These are phyloP conservation scores for Nannochloropsis salina DNA, from an alignment of 108 stramenopile genomes.

Conservation along the genomic window DNA sequence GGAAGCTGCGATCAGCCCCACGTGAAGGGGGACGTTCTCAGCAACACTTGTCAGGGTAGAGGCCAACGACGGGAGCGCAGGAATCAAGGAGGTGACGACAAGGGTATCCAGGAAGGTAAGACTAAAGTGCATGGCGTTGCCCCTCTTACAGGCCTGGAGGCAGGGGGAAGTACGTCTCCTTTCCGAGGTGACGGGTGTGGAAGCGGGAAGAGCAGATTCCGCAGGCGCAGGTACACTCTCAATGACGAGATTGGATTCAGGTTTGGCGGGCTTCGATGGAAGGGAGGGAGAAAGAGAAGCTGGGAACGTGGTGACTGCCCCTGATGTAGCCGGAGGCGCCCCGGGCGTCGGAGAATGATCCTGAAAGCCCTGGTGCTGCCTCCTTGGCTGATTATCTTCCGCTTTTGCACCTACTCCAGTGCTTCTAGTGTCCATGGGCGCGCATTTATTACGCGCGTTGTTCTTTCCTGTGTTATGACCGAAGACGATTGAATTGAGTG, in stretches of 20 bases:
- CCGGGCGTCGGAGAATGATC: not conserved
- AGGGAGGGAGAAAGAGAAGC: too few species aligned
- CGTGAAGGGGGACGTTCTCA: not conserved
- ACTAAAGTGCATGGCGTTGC: not conserved
- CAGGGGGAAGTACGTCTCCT: too few species aligned
- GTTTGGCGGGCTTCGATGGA: too few species aligned
- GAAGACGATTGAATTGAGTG: too few species aligned
- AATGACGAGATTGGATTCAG: too few species aligned
- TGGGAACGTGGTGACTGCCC: too few species aligned
- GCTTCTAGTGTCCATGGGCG: not conserved
- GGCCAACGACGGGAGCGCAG: conserved; percentile 31
- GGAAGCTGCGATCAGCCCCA: conserved; percentile 3
- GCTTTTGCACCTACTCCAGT: not conserved
- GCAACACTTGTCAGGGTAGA: conserved; percentile 1
- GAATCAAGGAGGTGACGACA: conserved; percentile 25
- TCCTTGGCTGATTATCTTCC: not conserved
- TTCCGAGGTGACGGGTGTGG: too few species aligned
- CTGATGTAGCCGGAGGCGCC: too few species aligned
- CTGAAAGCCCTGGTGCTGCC: not conserved
- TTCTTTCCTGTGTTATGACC: too few species aligned
- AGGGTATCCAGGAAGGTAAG: conserved; percentile 30
- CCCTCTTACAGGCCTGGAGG: not conserved
- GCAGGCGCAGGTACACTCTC: too few species aligned
- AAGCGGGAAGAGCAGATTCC: too few species aligned
- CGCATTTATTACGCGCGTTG: not conserved